phyloP scores from a whole-genome alignment of 352 stramenopile genomes.

The Phytopythium helicoides region DNA sequence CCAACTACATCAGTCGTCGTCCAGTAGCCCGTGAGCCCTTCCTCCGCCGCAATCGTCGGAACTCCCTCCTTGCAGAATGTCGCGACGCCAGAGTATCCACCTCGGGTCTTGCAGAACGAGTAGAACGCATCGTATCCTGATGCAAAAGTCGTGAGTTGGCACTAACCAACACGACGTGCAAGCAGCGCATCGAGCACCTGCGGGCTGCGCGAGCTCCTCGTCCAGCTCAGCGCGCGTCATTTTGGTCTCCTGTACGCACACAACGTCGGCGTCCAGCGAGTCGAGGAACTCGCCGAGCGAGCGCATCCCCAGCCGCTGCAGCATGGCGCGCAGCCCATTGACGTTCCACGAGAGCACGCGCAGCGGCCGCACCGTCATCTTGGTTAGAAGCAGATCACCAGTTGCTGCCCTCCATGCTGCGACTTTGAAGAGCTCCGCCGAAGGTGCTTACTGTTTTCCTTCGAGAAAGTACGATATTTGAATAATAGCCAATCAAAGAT shows the following conservation, averaged over 20 bases:
- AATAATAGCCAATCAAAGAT: no score
- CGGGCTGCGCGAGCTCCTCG: slow-evolving; percentile 64
- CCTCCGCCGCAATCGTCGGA: slow-evolving; percentile 58
- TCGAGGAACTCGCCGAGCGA: slow-evolving; percentile 51
- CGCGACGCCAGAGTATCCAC: slow-evolving; percentile 79
- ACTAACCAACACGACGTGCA: no score
- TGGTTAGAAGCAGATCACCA: not conserved
- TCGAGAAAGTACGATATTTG: no score
- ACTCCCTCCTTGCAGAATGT: slow-evolving; percentile 61
- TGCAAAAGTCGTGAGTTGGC: no score
- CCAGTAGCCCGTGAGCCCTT: slow-evolving; percentile 68
- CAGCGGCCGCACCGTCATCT: slow-evolving; percentile 19
- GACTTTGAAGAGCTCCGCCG: slow-evolving; percentile 2
- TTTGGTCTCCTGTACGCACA: slow-evolving; percentile 88
- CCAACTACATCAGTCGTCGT: slow-evolving; percentile 56
- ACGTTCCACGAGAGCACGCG: slow-evolving; percentile 85
- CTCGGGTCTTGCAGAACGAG: slow-evolving; percentile 62
- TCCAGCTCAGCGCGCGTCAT: slow-evolving; percentile 81
- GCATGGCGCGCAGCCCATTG: slow-evolving; percentile 76
- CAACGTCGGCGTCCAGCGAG: slow-evolving; percentile 58
- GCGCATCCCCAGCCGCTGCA: slow-evolving; percentile 50
- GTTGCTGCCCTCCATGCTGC: no score
- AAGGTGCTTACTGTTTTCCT: no score
- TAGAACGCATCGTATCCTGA: slow-evolving; percentile 86
- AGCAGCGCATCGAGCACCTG: no score